These are phyloP conservation scores for Magnaporthiopsis incrustans DNA, from an alignment of 2,329 filamentous ascomycete genomes.

Conservation along the genomic window DNA sequence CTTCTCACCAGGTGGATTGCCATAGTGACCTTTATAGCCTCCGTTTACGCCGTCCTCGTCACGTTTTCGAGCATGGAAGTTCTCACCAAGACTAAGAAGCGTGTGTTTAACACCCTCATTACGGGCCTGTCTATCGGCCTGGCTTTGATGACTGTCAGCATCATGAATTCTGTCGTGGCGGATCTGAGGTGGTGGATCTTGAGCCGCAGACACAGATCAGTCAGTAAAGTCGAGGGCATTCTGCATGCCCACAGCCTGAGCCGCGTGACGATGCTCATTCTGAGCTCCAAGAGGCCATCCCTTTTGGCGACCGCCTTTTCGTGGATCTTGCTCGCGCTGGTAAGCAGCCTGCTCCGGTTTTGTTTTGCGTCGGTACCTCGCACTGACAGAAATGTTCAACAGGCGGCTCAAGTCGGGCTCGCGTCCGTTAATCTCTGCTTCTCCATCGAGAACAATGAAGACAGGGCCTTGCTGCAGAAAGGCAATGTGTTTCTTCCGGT, in stretches of 20 bases:
- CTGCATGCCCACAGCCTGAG: conserved; percentile 5
- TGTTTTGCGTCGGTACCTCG: background rate
- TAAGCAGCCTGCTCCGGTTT: background rate
- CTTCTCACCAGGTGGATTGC: background rate
- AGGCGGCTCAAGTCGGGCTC: conserved; percentile 2
- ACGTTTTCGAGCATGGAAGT: background rate
- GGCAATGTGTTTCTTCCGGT: conserved; percentile 29
- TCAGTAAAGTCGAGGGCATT: conserved; percentile 25
- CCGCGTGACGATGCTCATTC: conserved; percentile 3
- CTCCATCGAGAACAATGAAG: conserved; percentile 29
- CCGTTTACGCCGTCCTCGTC: conserved; percentile 1
- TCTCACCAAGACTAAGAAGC: conserved; percentile 2
- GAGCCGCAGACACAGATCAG: conserved; percentile 25
- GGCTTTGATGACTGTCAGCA: conserved; percentile 32
- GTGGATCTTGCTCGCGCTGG: conserved; percentile 2
- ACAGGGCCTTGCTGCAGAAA: conserved; percentile 20
- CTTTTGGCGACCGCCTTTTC: background rate
- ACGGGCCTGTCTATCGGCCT: conserved; percentile 34
- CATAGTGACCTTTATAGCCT: background rate
- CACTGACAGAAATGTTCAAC: background rate
- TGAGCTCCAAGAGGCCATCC: background rate
- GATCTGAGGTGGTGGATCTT: conserved; percentile 40
- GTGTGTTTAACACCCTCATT: conserved; percentile 32
- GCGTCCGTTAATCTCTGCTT: conserved; percentile 33
- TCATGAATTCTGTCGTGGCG: conserved; percentile 33